Evolutionary conservation across 169 alveolate genomes (phyloP), one percentile per base, ranked within the genome.

Genomic region (Plasmodium sp.): DNA sequence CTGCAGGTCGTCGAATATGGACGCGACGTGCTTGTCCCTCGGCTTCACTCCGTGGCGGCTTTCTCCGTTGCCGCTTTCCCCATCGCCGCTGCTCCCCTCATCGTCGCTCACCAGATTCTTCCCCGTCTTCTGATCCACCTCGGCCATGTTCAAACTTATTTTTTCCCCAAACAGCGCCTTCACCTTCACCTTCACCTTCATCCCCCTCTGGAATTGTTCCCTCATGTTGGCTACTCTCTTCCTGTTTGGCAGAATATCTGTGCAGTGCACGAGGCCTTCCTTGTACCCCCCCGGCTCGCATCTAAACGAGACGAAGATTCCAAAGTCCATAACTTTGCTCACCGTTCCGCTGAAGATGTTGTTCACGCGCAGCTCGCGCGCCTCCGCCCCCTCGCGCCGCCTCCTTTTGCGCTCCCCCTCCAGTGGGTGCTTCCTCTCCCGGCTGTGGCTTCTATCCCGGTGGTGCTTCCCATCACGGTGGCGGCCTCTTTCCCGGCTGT

Each of bases 61-160:
- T 75, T 67, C 16, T 33, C 84, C 73, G 72, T 54, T 14, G 41
- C 62, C 45, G 73, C 10, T 71, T 82, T 51, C 58, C 22, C 4
- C 39, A 10, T 31, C 33, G 0, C 18, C 22, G 1, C 16, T 39
- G 1, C 16, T 39, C 0, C 14, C 45, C 7, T 58, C 74, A 9
- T 90, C 84, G 39, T 48, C 93, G 81, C 36, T 45, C 7, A 54
- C 94, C 31, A 82, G 27, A 84, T 97, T 97, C 67, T 79, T 36
- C 2, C 98, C 98, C 0, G 98, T 95, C 9, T 83, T 84, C 48
- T 97, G 98, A 90, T 96, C 97, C 5, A 96, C 97, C n/a, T 96
- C 97, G 2, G 97, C 91, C 98, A 97, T 97, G n/a, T 97, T 93
- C 45, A 97, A 93, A 6, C 97, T 94, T n/a, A 97, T 92, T 74